Percentiles rank a stretch among this genome's conserved stretches.
phyloP scores from a whole-genome alignment of 140 eudicot species.

The Senecio squalidus region DNA sequence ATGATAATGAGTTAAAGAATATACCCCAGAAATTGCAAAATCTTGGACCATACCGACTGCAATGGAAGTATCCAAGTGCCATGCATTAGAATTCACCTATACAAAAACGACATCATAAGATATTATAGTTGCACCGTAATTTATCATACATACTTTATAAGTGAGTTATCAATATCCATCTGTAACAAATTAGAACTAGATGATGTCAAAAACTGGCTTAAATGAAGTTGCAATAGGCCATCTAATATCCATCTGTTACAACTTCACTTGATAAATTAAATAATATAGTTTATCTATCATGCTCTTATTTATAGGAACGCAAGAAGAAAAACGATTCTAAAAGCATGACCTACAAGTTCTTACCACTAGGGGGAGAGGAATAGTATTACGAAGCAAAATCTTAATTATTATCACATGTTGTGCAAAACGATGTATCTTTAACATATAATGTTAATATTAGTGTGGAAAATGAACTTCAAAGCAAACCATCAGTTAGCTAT shows the following conservation, averaged over 20 bases:
- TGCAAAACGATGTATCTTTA: no score
- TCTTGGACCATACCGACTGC: conserved; percentile 87
- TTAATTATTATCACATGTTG: no score
- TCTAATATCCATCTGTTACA: not conserved
- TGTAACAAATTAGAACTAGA: no score
- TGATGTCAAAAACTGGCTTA: not conserved
- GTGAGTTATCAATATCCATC: no score
- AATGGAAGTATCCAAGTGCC: conserved; percentile 98
- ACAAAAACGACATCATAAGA: conserved; percentile 10
- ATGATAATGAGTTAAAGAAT: conserved; percentile 42
- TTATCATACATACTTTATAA: conserved; percentile 10
- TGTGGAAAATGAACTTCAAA: no score
- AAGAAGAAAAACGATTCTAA: no score
- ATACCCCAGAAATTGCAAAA: conserved; percentile 96
- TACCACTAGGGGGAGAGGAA: no score
- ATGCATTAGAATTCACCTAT: conserved; percentile 95
- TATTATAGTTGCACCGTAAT: not conserved
- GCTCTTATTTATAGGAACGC: no score
- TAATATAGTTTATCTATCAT: not conserved
- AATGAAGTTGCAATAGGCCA: not conserved
- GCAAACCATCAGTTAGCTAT: not conserved
- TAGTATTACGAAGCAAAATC: no score
- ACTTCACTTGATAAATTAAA: not conserved
- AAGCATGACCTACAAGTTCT: no score
- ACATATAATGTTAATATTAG: no score